These are phyloP conservation scores for Megacollybia marginata DNA, from an alignment of 768 basidiomycete species.

Conservation along the genomic window DNA sequence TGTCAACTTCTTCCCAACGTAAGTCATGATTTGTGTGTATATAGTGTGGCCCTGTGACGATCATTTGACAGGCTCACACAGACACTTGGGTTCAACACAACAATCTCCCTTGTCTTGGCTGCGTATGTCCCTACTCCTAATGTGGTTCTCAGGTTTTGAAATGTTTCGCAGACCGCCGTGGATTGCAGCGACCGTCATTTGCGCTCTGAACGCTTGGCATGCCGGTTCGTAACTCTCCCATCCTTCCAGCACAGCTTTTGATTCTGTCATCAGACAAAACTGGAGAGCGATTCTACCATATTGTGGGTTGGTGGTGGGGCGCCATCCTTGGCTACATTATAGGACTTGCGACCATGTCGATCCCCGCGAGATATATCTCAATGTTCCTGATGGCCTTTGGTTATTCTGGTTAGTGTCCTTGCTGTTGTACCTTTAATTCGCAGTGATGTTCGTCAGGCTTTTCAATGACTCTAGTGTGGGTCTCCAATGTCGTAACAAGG, in stretches of 20 bases:
- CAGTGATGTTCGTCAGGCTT: constrained; percentile 20
- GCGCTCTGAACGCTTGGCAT: constrained; percentile 47
- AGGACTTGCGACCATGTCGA: constrained; percentile 42
- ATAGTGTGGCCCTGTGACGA: neutral
- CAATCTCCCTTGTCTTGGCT: constrained; percentile 49
- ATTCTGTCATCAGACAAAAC: constrained; percentile 32
- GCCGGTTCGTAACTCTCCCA: constrained; percentile 20
- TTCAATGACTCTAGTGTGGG: constrained; percentile 39
- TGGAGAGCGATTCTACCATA: constrained; percentile 62
- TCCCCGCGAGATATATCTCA: constrained; percentile 50
- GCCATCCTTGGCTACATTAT: constrained; percentile 58
- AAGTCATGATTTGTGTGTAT: constrained; percentile 5
- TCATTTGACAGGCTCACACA: constrained; percentile 34
- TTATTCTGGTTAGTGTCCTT: constrained; percentile 25
- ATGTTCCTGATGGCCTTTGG: constrained; percentile 61
- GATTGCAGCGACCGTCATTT: constrained; percentile 45
- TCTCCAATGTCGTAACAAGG: constrained; percentile 35
- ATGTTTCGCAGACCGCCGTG: constrained; percentile 45
- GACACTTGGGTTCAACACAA: constrained; percentile 56
- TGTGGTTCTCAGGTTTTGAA: neutral
- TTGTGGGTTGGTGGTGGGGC: constrained; percentile 49
- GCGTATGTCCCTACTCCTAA: constrained; percentile 33
- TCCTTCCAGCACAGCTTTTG: neutral
- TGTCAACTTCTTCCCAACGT: constrained; percentile 54
- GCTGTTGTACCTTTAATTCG: neutral